Percentiles rank a stretch among this genome's conserved stretches.
phyloP scores from a whole-genome alignment of 805 yeast genomes.

The Allodekkera sacchari region DNA sequence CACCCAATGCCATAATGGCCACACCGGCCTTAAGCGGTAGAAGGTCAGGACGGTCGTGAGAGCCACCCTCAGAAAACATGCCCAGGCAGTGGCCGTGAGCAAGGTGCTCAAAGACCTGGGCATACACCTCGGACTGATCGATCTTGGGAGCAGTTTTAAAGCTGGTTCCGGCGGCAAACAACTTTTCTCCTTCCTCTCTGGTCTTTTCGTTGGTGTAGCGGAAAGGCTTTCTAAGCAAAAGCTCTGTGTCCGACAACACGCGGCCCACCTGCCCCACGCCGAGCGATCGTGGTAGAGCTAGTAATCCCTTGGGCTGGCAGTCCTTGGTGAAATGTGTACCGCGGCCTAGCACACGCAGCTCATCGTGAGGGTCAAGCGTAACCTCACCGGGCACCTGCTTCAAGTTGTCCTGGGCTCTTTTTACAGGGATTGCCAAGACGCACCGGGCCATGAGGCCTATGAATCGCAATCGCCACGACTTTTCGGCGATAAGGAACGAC shows the following conservation, averaged over 20 bases:
- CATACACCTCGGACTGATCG: constrained; percentile 79
- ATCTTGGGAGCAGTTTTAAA: constrained; percentile 76
- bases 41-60: constrained; percentile 89
- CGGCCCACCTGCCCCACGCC: constrained; percentile 69
- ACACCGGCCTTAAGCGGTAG: constrained; percentile 95
- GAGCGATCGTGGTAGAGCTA: constrained; percentile 68
- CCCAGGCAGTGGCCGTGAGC: constrained; percentile 79
- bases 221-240: constrained; percentile 64
- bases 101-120: constrained; percentile 76
- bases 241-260: constrained; percentile 63
- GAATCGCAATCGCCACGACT: constrained; percentile 38
- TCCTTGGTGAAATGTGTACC: constrained; percentile 60
- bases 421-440: constrained; percentile 83
- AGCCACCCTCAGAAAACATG: constrained; percentile 97
- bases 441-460: constrained; percentile 72
- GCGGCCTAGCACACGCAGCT: constrained; percentile 43
- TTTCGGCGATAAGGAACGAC: constrained; percentile 47
- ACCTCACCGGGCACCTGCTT: constrained; percentile 60
- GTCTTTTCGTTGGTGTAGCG: constrained; percentile 30
- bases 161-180: constrained; percentile 42
- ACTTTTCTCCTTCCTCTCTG: constrained; percentile 27
- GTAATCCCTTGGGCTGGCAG: constrained; percentile 55
- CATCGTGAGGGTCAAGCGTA: constrained; percentile 38
- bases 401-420: constrained; percentile 84
- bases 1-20: constrained; percentile 96